Conservation (phyloP, 176 grass and related monocot species). For the Areca catechu region DNA sequence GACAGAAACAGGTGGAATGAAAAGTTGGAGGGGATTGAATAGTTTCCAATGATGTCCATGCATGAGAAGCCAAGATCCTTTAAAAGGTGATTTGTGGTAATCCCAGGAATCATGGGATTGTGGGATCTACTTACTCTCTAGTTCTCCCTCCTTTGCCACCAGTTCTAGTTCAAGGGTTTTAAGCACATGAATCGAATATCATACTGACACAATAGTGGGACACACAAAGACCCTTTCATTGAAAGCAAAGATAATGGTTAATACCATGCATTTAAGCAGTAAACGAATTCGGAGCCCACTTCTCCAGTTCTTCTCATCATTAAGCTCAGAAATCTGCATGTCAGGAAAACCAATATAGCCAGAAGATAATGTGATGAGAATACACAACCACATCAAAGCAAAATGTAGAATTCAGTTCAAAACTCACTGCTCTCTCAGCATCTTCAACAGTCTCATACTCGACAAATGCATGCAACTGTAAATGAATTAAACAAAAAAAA, state of each 20-base stretch:
- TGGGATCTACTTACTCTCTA: no score
- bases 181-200: no score
- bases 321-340: conserved; percentile 68
- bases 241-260: neutral
- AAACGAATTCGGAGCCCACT: conserved; percentile 80
- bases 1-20: no score
- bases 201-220: no score
- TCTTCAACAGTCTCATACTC: conserved; percentile 83
- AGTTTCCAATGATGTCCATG: no score
- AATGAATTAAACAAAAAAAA: conserved; percentile 2
- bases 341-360: conserved; percentile 4
- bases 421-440: conserved; percentile 77
- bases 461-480: conserved; percentile 95
- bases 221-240: neutral
- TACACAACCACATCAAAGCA: no score
- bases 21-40: no score
- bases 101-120: no score
- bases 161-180: no score
- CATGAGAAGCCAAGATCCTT: no score
- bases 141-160: no score
- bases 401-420: conserved; percentile 5
- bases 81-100: no score
- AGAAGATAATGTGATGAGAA: neutral
- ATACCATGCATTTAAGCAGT: conserved; percentile 77
- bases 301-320: conserved; percentile 99